Evolutionary conservation across 768 basidiomycete species (phyloP), one percentile per base, ranked within the genome.

Genomic region (Mycena belliarum): DNA sequence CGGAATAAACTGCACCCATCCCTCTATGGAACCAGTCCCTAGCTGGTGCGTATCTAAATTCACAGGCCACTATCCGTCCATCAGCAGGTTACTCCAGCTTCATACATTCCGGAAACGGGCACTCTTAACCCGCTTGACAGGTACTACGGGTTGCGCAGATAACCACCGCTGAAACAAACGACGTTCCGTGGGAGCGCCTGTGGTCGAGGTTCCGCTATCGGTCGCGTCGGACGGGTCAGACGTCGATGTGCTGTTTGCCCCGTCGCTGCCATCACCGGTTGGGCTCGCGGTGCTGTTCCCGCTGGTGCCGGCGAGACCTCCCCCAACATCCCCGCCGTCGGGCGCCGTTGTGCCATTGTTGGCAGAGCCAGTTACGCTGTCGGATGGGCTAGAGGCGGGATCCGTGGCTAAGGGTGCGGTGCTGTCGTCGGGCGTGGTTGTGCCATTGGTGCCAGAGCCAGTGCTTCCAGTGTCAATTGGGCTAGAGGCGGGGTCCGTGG

Each of bases 1-100:
- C 52, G 46, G 52, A 53, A 53, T 53, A 53, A 53, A 53, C 43
- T 46, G 44, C 23, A 45, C 52, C 52, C 52, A 53, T 53, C 51
- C 52, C 43, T 53, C 52, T 53, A 46, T 52, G 12, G 44, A 45
- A 38, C 52, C 52, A 21, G 44, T 51, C 44, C n/a, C 52, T 38
- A 53, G n/a, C n/a, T n/a, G n/a, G n/a, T n/a, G 52, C n/a, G 43
- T 37, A 23, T 41, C 20, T 37, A 52, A 35, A 45, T 53, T 37
- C 52, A 44, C 42, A 45, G 37, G 52, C 24, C 35, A 16, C 16
- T 16, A 35, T 35, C 35, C 29, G 29, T 32, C 12, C 7, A 32
- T 32, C 6, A 12, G 7, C 29, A 32, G 29, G 6, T 12, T 6
- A 32, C 7, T 32, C 29, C 12, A 32, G 6, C 29, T 12, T 35